Percentiles rank a stretch among this genome's conserved stretches.
Conservation (phyloP, 129 eudicot species). For the Erigeron canadensis region DNA sequence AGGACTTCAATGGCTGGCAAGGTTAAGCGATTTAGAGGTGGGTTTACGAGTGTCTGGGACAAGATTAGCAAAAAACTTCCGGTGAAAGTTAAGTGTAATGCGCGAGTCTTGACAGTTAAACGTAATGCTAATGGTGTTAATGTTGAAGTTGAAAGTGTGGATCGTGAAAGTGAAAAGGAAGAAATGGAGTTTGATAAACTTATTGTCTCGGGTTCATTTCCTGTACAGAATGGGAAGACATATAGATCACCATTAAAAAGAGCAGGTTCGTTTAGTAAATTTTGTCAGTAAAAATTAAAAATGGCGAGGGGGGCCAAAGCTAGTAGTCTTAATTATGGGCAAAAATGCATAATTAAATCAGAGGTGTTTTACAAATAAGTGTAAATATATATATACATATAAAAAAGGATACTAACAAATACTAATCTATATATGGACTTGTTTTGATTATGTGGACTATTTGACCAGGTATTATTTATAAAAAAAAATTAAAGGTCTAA, state of each 20-base stretch:
- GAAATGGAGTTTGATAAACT: constrained; percentile 37
- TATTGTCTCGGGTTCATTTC: constrained; percentile 41
- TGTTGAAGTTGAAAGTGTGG: constrained; percentile 3
- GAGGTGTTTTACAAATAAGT: too few species aligned
- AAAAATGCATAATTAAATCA: too few species aligned
- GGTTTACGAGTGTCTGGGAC: constrained; percentile 42
- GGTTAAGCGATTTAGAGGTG: constrained; percentile 37
- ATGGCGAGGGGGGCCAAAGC: too few species aligned
- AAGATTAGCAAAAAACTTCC: constrained; percentile 34
- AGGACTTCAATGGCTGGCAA: constrained; percentile 57
- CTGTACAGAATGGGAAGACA: constrained; percentile 24
- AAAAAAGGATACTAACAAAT: too few species aligned
- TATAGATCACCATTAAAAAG: constrained; percentile 31
- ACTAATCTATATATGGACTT: too few species aligned
- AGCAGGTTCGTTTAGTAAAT: constrained; percentile 22
- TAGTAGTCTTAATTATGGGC: too few species aligned
- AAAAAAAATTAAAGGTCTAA: too few species aligned
- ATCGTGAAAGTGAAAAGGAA: constrained; percentile 15
- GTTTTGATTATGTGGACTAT: too few species aligned
- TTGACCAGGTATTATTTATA: too few species aligned
- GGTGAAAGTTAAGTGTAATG: constrained; percentile 23
- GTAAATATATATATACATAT: too few species aligned
- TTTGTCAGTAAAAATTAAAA: too few species aligned
- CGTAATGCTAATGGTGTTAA: not conserved
- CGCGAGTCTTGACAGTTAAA: constrained; percentile 30